Conservation (phyloP, 805 yeast species). For the Brettanomyces nanus region DNA sequence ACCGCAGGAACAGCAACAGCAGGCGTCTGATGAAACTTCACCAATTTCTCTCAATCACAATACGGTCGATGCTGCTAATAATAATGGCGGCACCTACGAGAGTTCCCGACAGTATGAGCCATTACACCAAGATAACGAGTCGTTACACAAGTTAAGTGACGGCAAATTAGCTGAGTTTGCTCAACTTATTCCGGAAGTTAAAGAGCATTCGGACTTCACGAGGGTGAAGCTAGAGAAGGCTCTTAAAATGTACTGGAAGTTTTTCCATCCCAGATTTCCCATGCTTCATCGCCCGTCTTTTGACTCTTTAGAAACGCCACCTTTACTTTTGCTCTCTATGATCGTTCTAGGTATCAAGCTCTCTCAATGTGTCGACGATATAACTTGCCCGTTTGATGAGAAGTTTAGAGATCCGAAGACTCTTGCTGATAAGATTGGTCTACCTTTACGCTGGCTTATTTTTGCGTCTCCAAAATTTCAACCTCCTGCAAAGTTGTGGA, state of each 20-base stretch:
- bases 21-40: not conserved
- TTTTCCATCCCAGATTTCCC: slow-evolving; percentile 52
- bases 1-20: not conserved
- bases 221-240: slow-evolving; percentile 21
- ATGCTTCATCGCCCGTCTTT: slow-evolving; percentile 55
- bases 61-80: not conserved
- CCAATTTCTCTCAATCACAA: not conserved
- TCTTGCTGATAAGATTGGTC: slow-evolving; percentile 40
- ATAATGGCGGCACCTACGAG: not conserved
- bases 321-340: slow-evolving; percentile 47
- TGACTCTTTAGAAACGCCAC: slow-evolving; percentile 36
- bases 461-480: slow-evolving; percentile 65
- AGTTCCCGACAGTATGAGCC: not conserved
- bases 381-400: slow-evolving; percentile 14
- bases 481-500: slow-evolving; percentile 72
- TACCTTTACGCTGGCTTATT: slow-evolving; percentile 58
- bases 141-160: slow-evolving; percentile 10
- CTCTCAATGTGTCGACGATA: slow-evolving; percentile 23
- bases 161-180: slow-evolving; percentile 17
- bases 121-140: slow-evolving; percentile 6
- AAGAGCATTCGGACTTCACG: slow-evolving; percentile 23
- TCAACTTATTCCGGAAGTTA: slow-evolving; percentile 20
- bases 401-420: slow-evolving; percentile 22
- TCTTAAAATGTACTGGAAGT: slow-evolving; percentile 42
- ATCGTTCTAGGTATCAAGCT: slow-evolving; percentile 44